Conservation (phyloP, 2,329 filamentous ascomycete species). For the Ceratocystis cacaofunesta region DNA sequence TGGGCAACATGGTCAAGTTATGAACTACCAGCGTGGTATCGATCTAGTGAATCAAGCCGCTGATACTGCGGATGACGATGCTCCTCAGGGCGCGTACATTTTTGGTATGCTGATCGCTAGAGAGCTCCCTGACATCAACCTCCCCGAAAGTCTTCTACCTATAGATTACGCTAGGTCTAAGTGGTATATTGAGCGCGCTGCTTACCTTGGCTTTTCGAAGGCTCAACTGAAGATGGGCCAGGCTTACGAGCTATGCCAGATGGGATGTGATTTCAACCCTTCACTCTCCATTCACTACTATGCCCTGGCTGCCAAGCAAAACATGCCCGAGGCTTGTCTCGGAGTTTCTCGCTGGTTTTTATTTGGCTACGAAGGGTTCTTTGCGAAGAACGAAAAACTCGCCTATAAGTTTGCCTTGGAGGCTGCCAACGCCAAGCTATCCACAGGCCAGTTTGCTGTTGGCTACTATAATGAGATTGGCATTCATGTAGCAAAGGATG, state of each 20-base stretch:
- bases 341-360: slow-evolving; percentile 98
- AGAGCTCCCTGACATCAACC: slow-evolving; percentile 76
- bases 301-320: slow-evolving; percentile 77
- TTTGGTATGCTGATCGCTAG: slow-evolving; percentile 87
- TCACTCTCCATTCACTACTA: slow-evolving; percentile 92
- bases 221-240: slow-evolving; percentile 95
- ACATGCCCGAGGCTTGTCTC: slow-evolving; percentile 84
- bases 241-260: slow-evolving; percentile 83
- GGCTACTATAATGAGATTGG: slow-evolving; percentile 97
- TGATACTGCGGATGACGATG: slow-evolving; percentile 83
- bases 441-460: slow-evolving; percentile 89
- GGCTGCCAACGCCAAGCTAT: slow-evolving; percentile 64
- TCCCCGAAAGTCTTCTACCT: slow-evolving; percentile 56
- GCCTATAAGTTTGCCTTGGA: slow-evolving; percentile 83
- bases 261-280: slow-evolving; percentile 90
- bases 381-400: slow-evolving; percentile 88
- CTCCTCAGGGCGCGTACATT: slow-evolving; percentile 88
- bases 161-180: slow-evolving; percentile 59
- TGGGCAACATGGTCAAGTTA: slow-evolving; percentile 78
- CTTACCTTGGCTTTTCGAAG: slow-evolving; percentile 89
- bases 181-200: slow-evolving; percentile 89
- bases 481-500: slow-evolving; percentile 71
- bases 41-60: slow-evolving; percentile 74
- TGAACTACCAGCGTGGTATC: slow-evolving; percentile 63
- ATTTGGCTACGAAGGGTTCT: slow-evolving; percentile 82